These are phyloP conservation scores for Pythium rishiriense DNA, from an alignment of 352 stramenopile species.

Conservation along the genomic window DNA sequence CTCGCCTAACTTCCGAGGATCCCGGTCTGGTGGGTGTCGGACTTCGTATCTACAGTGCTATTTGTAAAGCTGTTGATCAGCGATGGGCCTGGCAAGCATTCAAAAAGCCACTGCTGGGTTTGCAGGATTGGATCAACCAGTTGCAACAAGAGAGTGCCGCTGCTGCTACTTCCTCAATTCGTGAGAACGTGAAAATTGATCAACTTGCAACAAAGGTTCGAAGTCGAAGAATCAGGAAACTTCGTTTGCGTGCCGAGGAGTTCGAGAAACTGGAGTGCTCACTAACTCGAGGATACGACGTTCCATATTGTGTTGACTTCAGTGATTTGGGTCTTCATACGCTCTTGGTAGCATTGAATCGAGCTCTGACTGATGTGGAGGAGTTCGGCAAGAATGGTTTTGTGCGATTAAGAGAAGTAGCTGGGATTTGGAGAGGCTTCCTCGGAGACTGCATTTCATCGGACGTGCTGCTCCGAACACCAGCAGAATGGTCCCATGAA, in stretches of 20 bases:
- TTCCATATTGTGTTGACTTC: conserved; percentile 71
- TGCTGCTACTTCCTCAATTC: conserved; percentile 3
- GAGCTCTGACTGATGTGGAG: neutral
- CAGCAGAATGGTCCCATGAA: conserved; percentile 1
- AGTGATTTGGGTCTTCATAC: conserved; percentile 38
- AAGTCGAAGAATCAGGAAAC: conserved; percentile 58
- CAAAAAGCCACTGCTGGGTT: conserved; percentile 41
- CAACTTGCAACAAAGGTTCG: conserved; percentile 36
- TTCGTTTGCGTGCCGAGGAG: conserved; percentile 43
- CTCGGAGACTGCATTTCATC: conserved; percentile 23
- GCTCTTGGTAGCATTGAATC: conserved; percentile 14
- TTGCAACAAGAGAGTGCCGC: conserved; percentile 26
- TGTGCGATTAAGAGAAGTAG: neutral
- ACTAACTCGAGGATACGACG: conserved; percentile 40
- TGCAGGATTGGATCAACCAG: conserved; percentile 54
- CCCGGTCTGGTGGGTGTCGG: conserved; percentile 31
- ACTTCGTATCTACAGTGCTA: conserved; percentile 31
- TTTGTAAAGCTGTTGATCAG: conserved; percentile 38
- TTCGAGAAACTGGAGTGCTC: conserved; percentile 17
- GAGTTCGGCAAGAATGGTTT: neutral
- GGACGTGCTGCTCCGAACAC: conserved; percentile 7
- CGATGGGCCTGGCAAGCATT: conserved; percentile 45
- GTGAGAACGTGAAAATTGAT: conserved; percentile 12
- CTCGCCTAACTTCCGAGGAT: neutral
- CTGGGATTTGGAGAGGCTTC: conserved; percentile 16